A percentile compares a stretch with the other conserved stretches of the same genome.
phyloP scores from a whole-genome alignment of 352 stramenopile genomes.

The Globisporangium recalcitrans region DNA sequence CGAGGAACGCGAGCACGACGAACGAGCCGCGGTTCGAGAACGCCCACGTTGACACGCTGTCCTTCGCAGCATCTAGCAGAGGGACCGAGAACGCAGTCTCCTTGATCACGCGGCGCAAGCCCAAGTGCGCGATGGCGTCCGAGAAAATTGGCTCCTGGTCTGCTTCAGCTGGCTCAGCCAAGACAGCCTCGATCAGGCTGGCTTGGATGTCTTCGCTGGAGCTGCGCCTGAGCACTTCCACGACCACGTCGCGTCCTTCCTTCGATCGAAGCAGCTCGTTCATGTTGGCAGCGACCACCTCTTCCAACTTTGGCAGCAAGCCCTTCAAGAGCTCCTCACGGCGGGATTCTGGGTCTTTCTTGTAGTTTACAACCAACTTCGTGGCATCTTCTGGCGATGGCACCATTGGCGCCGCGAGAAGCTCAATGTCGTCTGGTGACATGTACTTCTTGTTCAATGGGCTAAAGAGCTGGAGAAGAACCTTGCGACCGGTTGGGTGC shows the following conservation, averaged over 20 bases:
- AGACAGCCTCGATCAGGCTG: slow-evolving; percentile 40
- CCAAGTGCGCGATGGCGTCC: slow-evolving; percentile 69
- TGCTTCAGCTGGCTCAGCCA: slow-evolving; percentile 32
- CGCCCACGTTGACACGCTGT: slow-evolving; percentile 47
- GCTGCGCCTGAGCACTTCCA: slow-evolving; percentile 73
- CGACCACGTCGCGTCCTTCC: slow-evolving; percentile 70
- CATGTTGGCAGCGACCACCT: slow-evolving; percentile 62
- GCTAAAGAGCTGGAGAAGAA: slow-evolving; percentile 74
- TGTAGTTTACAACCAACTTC: slow-evolving; percentile 78
- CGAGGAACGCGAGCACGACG: slow-evolving; percentile 77
- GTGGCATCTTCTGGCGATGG: slow-evolving; percentile 55
- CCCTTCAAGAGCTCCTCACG: slow-evolving; percentile 74
- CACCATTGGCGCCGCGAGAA: slow-evolving; percentile 72
- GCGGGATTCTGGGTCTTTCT: slow-evolving; percentile 77
- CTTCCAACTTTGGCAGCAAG: slow-evolving; percentile 74
- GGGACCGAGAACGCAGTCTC: slow-evolving; percentile 51
- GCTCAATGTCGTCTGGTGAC: slow-evolving; percentile 63
- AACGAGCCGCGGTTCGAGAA: slow-evolving; percentile 77
- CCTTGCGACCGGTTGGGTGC: slow-evolving; percentile 71
- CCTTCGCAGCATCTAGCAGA: slow-evolving; percentile 47
- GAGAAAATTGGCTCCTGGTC: slow-evolving; percentile 54
- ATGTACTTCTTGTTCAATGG: slow-evolving; percentile 84
- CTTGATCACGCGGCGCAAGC: slow-evolving; percentile 73
- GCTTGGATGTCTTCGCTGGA: slow-evolving; percentile 40
- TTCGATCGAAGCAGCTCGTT: slow-evolving; percentile 71